Conservation (phyloP, 139 green algal species). For the Raphidocelis subcapitata region DNA sequence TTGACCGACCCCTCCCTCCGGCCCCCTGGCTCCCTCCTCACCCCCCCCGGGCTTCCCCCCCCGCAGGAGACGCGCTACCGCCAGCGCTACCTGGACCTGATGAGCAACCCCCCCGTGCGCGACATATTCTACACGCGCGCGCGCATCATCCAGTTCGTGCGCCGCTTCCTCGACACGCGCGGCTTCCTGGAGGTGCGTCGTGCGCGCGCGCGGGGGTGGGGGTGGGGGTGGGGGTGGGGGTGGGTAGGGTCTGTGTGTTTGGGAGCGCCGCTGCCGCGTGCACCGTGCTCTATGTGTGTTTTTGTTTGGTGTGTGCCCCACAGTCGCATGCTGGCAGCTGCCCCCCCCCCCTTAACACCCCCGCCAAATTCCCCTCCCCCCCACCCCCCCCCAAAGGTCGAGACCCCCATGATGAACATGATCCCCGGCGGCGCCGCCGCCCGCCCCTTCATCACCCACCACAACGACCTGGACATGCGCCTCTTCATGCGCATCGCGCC, state of each 20-base stretch:
- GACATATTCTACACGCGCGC: slow-evolving; percentile 84
- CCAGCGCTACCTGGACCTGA: slow-evolving; percentile 97
- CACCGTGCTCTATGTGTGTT: too few species aligned
- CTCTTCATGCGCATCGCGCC: slow-evolving; percentile 99
- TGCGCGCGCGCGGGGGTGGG: too few species aligned
- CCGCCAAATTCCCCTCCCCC: neutral
- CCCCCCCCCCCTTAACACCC: neutral
- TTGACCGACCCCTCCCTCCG: too few species aligned
- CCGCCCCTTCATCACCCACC: slow-evolving; percentile 94
- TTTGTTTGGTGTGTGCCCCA: too few species aligned
- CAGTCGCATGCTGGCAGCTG: too few species aligned
- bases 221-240: too few species aligned
- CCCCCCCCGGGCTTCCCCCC: too few species aligned
- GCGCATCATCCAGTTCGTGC: slow-evolving; percentile 86
- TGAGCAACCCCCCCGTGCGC: slow-evolving; percentile 82
- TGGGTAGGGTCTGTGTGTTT: too few species aligned
- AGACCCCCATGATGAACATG: slow-evolving; percentile 98
- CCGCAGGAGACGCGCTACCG: slow-evolving; percentile 94
- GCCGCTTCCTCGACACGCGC: slow-evolving; percentile 86
- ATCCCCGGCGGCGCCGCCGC: slow-evolving; percentile 93
- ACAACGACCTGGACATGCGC: slow-evolving; percentile 99
- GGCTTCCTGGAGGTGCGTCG: slow-evolving; percentile 87
- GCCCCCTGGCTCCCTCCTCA: too few species aligned
- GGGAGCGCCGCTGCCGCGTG: too few species aligned
- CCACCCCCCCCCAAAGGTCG: slow-evolving; percentile 52